Base-by-base conservation (phyloP, 352 stramenopile species). In the Globisporangium spinosum region DNA sequence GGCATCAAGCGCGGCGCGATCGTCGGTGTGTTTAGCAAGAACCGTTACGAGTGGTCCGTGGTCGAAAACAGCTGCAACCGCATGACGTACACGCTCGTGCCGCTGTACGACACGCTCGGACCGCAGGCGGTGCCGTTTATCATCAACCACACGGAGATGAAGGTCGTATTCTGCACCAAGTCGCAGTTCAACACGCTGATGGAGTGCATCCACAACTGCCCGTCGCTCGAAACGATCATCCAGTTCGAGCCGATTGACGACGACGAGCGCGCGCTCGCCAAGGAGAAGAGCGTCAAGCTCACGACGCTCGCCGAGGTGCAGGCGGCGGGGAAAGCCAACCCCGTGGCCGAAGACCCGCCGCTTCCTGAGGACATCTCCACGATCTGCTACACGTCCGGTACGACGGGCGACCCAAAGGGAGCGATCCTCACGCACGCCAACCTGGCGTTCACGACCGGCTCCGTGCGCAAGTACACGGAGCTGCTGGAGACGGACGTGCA, bases 331-430 rank as follows among this genome's bases (percentile, higher is more conserved):
- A 54, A 73, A 0, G 77, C 75, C 1, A 43, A 43, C 35, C 35
- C 35, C 2, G 9, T 43, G 35, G 35, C 35, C 35, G 35, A 43
- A 43, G 80, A 89, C 49, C 84, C 82, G 0, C 81, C 84, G 0
- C 49, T 65, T 2, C 73, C 80, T 1, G 78, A 73, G 0, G 95
- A 98, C 73, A 69, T 99, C 22, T 86, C 87, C 22, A 98, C 96
- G n/a, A 91, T 98, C 62, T 97, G 87, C 78, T 93, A 91, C 71
- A 93, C 83, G 23, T 89, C 79, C 0, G 83, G 85, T 20, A 93
- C 85, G 34, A 93, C 85, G 34, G 85, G 85, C 29, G 70, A 85
- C 65, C 83, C 85, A 5, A 93, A 93, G 65, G 85, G 80, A 13
- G 83, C 74, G 2, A 78, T 91, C 74, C 71, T 91, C 35, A 81